Evolutionary conservation across 2,329 filamentous ascomycete species (phyloP).

Genomic region (Teratosphaeria viscida): DNA sequence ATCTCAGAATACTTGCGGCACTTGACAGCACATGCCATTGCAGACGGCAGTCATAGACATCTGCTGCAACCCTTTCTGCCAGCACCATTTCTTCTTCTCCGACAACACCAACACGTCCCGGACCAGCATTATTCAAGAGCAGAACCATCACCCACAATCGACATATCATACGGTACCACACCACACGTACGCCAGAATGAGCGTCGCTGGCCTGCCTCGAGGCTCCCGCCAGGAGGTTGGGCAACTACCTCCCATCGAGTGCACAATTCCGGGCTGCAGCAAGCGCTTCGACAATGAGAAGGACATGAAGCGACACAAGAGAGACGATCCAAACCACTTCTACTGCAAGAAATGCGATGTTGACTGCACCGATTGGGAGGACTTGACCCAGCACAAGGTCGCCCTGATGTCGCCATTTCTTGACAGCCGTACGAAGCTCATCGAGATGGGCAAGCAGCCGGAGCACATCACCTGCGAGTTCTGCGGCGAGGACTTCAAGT

Average conservation of each 20-base stretch:
- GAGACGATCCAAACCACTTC: conserved; percentile 29
- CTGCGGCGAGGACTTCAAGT: conserved; percentile 47
- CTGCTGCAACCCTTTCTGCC: not conserved
- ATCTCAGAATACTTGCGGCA: not conserved
- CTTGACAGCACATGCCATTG: not conserved
- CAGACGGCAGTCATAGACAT: not conserved
- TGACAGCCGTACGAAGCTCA: conserved; percentile 5
- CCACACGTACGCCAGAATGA: not conserved
- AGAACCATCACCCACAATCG: not conserved
- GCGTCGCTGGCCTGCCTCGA: conserved; percentile 8
- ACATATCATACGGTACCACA: not conserved
- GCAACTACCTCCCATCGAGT: conserved; percentile 17
- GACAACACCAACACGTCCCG: not conserved
- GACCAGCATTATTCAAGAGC: not conserved
- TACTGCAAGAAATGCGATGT: conserved; percentile 37
- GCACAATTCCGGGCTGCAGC: conserved; percentile 39
- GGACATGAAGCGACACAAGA: conserved; percentile 44
- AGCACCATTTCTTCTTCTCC: not conserved
- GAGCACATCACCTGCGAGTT: conserved; percentile 45
- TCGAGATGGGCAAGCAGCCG: conserved; percentile 18
- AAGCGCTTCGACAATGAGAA: conserved; percentile 35
- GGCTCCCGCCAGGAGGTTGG: conserved; percentile 9
- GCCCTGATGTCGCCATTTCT: conserved; percentile 20
- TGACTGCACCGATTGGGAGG: conserved; percentile 25
- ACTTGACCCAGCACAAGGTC: conserved; percentile 24